Base-by-base conservation (phyloP, 352 stramenopile genomes). In the Globisporangium emineosum region DNA sequence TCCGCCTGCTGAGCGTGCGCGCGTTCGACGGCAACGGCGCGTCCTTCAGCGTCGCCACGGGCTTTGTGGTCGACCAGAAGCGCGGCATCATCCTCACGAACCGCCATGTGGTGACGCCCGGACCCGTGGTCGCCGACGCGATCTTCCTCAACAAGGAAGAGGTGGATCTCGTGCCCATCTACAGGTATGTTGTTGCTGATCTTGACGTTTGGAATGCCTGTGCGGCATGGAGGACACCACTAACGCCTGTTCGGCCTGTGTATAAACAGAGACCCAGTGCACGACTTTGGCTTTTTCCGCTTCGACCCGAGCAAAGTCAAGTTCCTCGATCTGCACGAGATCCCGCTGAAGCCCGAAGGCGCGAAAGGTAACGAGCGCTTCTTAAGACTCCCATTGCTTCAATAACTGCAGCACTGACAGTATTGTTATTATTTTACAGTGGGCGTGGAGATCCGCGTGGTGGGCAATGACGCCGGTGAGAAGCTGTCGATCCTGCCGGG, bases 111-210 rank as follows among this genome's bases (percentile, higher is more conserved):
- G 84, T 97, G 45, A 96, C 88, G 15, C 84, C 86, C 27, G 91
- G 90, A 1, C 92, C 92, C 0, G 83, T 96, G 2, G 79, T 93
- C 19, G 88, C 89, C 19, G 90, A 98, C 60, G 90, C 89, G n/a
- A 93, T 97, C 59, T 97, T 98, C 64, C 76, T 96, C 40, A 98
- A 97, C 70, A 97, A 97, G 70, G 92, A 98, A 68, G 90, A 98
- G 60, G 88, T 97, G 43, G 82, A 95, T 43, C 75, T 97, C 25
- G 86, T 91, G 45, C 86, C 90, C 21, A 85, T 98, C 33, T 98
- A 97, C 62, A 72, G 88, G 79, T 86, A 52, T 19, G 30, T 40
- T 59, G n/a, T n/a, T n/a, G 17, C 51, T 15, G 43, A 5, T 13
- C 17, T 43, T 64, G 19, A n/a, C 5, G 17, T 47, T 27, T 27